Percentiles rank a stretch among this genome's conserved stretches.
phyloP scores from a whole-genome alignment of 441 rosid genomes.

The Kokia cookei region DNA sequence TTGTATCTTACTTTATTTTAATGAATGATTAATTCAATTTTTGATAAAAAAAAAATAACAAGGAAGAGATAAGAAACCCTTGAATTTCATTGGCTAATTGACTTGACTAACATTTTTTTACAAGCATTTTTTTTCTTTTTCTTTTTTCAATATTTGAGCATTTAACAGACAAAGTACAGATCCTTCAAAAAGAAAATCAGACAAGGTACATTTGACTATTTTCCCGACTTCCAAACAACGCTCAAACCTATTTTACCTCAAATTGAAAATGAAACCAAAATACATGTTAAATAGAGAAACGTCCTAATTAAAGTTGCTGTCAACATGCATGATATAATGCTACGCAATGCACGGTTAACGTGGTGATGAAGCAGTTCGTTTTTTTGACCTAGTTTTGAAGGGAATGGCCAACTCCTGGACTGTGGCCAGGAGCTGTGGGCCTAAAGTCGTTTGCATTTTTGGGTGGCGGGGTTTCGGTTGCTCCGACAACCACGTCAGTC shows the following conservation, averaged over 20 bases:
- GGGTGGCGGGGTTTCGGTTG: slow-evolving; percentile 3
- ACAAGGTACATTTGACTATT: neutral
- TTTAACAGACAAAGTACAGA: neutral
- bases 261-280: neutral
- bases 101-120: neutral
- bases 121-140: neutral
- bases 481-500: neutral
- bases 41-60: too few relatives aligned
- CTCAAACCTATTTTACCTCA: neutral
- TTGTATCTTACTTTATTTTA: too few relatives aligned
- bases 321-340: neutral
- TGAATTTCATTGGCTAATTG: neutral
- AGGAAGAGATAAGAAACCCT: neutral
- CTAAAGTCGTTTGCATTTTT: slow-evolving; percentile 13
- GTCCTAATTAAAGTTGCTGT: neutral
- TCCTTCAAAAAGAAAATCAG: neutral
- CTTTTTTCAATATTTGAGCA: too few relatives aligned
- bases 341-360: neutral
- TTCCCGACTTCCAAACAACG: neutral
- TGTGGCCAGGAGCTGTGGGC: slow-evolving; percentile 20
- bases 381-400: slow-evolving; percentile 8
- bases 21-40: too few relatives aligned
- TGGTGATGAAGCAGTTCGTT: neutral
- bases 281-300: neutral
- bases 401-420: slow-evolving; percentile 27